Evolutionary conservation across 2,329 filamentous ascomycete genomes (phyloP).

Genomic region (Helotiales sp.): DNA sequence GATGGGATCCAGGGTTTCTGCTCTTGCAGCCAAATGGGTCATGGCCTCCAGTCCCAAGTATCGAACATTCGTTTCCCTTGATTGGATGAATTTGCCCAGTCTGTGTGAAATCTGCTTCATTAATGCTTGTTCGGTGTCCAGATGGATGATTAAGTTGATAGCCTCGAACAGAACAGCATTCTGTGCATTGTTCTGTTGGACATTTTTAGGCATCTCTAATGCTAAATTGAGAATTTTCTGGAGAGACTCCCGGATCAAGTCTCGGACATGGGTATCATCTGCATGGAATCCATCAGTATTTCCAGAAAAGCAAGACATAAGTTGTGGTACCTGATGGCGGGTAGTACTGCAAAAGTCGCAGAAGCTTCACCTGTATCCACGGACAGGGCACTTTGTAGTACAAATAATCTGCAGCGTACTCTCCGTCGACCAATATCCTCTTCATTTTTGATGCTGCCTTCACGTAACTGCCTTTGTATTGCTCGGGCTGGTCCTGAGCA

Average conservation of each 20-base stretch:
- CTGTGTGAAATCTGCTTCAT: conserved; percentile 96
- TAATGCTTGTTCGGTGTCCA: conserved; percentile 90
- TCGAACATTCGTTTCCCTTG: conserved; percentile 93
- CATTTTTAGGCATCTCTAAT: conserved; percentile 94
- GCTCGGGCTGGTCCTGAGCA: conserved; percentile 90
- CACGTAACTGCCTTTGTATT: conserved; percentile 91
- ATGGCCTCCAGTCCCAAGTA: conserved; percentile 96
- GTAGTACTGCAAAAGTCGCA: conserved; percentile 93
- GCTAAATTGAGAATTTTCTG: conserved; percentile 90
- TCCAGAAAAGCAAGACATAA: not conserved
- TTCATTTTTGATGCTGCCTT: conserved; percentile 92
- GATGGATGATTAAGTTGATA: conserved; percentile 96
- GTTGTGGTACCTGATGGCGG: conserved; percentile 76
- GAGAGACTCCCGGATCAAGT: conserved; percentile 88
- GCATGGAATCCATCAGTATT: not conserved
- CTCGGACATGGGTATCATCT: conserved; percentile 92
- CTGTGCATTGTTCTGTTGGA: conserved; percentile 98
- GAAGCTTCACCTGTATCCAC: conserved; percentile 95
- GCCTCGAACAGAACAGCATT: conserved; percentile 98
- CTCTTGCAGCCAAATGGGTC: conserved; percentile 93
- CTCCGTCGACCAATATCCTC: conserved; percentile 86
- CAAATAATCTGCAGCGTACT: conserved; percentile 88
- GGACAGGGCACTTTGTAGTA: conserved; percentile 99
- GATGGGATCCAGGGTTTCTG: conserved; percentile 94
- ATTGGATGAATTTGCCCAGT: conserved; percentile 94